Evolutionary conservation across 495 filamentous ascomycete species (phyloP).

Genomic region (Aspergillus cavernicola): DNA sequence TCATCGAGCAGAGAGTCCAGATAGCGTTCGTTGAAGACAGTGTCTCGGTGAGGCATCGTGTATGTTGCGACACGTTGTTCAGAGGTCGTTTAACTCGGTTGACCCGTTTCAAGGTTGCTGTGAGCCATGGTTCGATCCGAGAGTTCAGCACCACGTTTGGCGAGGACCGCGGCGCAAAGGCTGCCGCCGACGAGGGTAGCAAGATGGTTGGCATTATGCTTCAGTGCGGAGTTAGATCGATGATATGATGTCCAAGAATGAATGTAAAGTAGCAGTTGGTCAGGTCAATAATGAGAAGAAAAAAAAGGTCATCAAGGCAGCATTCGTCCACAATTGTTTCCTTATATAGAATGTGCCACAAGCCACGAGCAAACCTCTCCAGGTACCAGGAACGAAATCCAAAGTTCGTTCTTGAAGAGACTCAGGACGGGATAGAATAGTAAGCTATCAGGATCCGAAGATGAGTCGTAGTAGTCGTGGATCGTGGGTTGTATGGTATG

Average conservation of each 20-base stretch:
- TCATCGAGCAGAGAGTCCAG: constrained; percentile 92
- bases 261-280: constrained; percentile 31
- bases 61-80: constrained; percentile 96
- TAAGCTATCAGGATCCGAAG: background rate
- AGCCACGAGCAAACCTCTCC: constrained; percentile 4
- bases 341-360: constrained; percentile 1
- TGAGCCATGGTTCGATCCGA: constrained; percentile 97
- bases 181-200: constrained; percentile 90
- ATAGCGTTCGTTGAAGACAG: constrained; percentile 88
- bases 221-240: constrained; percentile 20
- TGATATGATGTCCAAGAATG: constrained; percentile 9
- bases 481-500: constrained; percentile 7
- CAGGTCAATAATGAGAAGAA: constrained; percentile 27
- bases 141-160: constrained; percentile 91
- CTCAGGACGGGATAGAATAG: background rate
- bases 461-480: constrained; percentile 16
- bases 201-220: constrained; percentile 86
- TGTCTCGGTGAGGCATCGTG: constrained; percentile 93
- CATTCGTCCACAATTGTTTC: constrained; percentile 42
- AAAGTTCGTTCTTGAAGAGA: background rate
- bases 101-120: constrained; percentile 92
- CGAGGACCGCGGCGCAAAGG: constrained; percentile 92
- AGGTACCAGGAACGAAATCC: background rate
- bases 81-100: constrained; percentile 96
- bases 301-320: constrained; percentile 39